Conservation (phyloP, 768 basidiomycete genomes). For the Podaxis sp. region DNA sequence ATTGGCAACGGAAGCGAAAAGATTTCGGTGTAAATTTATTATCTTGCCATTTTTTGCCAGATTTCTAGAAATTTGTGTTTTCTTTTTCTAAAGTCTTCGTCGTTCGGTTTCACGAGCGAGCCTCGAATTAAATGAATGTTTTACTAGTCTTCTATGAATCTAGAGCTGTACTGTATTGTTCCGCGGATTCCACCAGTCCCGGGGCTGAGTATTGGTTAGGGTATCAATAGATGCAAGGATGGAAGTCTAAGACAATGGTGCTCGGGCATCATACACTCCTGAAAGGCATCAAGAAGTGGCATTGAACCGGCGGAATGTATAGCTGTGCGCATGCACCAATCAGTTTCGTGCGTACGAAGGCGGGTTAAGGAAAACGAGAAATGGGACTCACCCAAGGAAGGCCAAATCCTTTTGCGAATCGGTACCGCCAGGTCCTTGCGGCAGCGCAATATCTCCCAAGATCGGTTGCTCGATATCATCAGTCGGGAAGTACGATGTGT, state of each 20-base stretch:
- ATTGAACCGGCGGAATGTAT: slow-evolving; percentile 2
- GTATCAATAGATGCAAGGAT: neutral
- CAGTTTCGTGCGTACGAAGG: neutral
- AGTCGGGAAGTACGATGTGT: slow-evolving; percentile 98
- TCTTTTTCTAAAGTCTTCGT: neutral
- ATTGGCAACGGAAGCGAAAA: no score
- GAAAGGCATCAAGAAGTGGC: neutral
- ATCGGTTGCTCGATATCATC: slow-evolving; percentile 85
- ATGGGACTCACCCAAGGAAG: slow-evolving; percentile 55
- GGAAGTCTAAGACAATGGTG: no score
- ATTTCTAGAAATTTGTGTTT: neutral
- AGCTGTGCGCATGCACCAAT: neutral
- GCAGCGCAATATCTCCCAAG: slow-evolving; percentile 36
- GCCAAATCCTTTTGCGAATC: slow-evolving; percentile 51
- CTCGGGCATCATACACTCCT: neutral
- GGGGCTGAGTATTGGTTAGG: neutral
- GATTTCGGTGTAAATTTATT: neutral
- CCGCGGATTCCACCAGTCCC: neutral
- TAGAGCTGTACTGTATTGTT: neutral
- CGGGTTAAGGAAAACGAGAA: neutral
- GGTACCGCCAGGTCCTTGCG: slow-evolving; percentile 24
- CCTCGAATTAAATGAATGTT: neutral
- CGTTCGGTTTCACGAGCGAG: neutral
- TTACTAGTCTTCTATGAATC: neutral
- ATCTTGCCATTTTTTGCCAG: neutral